Base-by-base conservation (phyloP, 2,329 filamentous ascomycete species). In the Penicillium digitatum region DNA sequence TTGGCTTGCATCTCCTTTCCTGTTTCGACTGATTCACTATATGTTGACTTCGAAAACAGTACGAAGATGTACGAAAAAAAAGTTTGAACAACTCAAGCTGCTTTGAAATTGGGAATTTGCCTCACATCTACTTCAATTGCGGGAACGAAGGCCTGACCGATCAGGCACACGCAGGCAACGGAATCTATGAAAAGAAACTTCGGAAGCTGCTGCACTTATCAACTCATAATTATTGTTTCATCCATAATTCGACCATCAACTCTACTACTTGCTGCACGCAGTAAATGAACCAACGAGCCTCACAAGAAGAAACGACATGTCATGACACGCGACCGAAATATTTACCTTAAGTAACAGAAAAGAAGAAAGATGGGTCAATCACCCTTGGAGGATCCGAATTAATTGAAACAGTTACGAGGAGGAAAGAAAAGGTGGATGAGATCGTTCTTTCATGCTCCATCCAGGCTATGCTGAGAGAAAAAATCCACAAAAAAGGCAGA, bases 361-460 rank as follows among this genome's bases (percentile, higher is more conserved):
- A 4, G 22, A 35, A 29, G 16, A 16, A 22, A 16, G 6, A 44
- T 54, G 12, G 18, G 34, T 18, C 32, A 31, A 44, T n/a, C 38
- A 47, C n/a, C 39, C 38, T 38, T 11, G 39, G 34, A 39, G 53
- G 52, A 43, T 52, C 58, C 51, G 49, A 57, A 57, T 55, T 54
- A 57, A 55, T 48, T 54, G 51, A 58, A 43, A 57, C 45, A 54
- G 40, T 55, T 51, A 55, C 57, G 46, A 48, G 42, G 44, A 48
- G 45, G 34, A 48, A 46, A 52, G 56, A 45, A 46, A 46, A 48
- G 54, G 58, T 54, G 48, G 57, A 61, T 57, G 57, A 62, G 51
- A 61, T 64, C 59, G 59, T 62, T 69, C 65, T 68, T 70, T 67
- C 61, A 59, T 65, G 64, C 65, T 66, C 68, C 66, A 65, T 66